Evolutionary conservation across 2,329 filamentous ascomycete genomes (phyloP).

Genomic region (Neodidymelliopsis sp.): DNA sequence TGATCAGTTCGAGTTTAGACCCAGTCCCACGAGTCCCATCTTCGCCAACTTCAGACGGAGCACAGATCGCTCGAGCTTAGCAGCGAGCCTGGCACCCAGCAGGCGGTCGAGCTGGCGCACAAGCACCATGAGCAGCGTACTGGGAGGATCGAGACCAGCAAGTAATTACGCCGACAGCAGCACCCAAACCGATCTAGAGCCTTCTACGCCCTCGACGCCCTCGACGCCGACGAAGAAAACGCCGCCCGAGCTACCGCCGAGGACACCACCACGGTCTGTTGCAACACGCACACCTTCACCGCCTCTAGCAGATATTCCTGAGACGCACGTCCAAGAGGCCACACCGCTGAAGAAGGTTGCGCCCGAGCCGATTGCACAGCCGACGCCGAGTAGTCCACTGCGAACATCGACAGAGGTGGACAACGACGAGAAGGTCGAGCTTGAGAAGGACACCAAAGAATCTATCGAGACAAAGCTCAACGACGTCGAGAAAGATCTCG

Average conservation of each 20-base stretch:
- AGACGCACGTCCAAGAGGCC: conserved; percentile 35
- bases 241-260: conserved; percentile 36
- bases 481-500: conserved; percentile 52
- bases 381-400: conserved; percentile 23
- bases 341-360: conserved; percentile 16
- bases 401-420: conserved; percentile 27
- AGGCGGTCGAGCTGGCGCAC: conserved; percentile 73
- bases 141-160: conserved; percentile 64
- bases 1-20: conserved; percentile 83
- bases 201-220: conserved; percentile 30
- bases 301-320: conserved; percentile 46
- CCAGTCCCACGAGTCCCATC: conserved; percentile 76
- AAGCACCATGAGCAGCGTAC: conserved; percentile 71
- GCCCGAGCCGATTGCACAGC: background rate
- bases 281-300: conserved; percentile 31
- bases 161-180: conserved; percentile 58
- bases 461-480: background rate
- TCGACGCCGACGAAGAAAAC: conserved; percentile 8
- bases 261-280: conserved; percentile 15
- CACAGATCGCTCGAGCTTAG: conserved; percentile 68
- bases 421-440: conserved; percentile 54
- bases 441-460: conserved; percentile 32
- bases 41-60: conserved; percentile 71
- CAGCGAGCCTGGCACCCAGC: conserved; percentile 45
- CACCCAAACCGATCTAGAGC: conserved; percentile 66